Evolutionary conservation across 768 basidiomycete species (phyloP).

Genomic region (Russula compacta): DNA sequence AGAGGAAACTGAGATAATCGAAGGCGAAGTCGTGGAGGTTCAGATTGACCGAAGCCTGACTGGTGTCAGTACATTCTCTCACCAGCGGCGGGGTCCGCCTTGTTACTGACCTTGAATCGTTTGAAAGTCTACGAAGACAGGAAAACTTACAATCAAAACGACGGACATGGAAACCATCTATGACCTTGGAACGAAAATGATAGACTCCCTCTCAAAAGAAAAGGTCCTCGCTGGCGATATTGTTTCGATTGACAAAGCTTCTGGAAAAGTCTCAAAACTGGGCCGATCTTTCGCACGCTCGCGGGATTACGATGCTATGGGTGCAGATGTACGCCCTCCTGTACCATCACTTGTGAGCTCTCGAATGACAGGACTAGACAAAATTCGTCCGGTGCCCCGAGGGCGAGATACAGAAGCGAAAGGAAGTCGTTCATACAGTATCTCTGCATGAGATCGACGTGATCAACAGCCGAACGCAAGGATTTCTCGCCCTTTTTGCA

Average conservation of each 20-base stretch:
- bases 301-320: slow-evolving; percentile 98
- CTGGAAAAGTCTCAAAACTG: slow-evolving; percentile 92
- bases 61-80: slow-evolving; percentile 49
- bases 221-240: slow-evolving; percentile 94
- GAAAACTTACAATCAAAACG: slow-evolving; percentile 94
- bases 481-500: slow-evolving; percentile 89
- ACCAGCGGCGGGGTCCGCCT: not conserved
- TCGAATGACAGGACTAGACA: slow-evolving; percentile 45
- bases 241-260: slow-evolving; percentile 94
- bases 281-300: slow-evolving; percentile 96
- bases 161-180: slow-evolving; percentile 99
- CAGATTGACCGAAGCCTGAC: slow-evolving; percentile 96
- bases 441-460: slow-evolving; percentile 98
- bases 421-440: slow-evolving; percentile 95
- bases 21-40: slow-evolving; percentile 97
- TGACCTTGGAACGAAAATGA: slow-evolving; percentile 98
- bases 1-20: slow-evolving; percentile 95
- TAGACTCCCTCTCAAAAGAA: slow-evolving; percentile 93
- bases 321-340: slow-evolving; percentile 73
- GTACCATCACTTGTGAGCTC: not conserved
- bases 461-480: slow-evolving; percentile 97
- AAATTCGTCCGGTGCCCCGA: slow-evolving; percentile 98
- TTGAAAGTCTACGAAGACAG: slow-evolving; percentile 87
- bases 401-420: slow-evolving; percentile 95
- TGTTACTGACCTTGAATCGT: not conserved